Percentiles rank a stretch among this genome's conserved stretches.
phyloP scores from a whole-genome alignment of 371 early-diverging fungal genomes.

The Parasitella parasitica region DNA sequence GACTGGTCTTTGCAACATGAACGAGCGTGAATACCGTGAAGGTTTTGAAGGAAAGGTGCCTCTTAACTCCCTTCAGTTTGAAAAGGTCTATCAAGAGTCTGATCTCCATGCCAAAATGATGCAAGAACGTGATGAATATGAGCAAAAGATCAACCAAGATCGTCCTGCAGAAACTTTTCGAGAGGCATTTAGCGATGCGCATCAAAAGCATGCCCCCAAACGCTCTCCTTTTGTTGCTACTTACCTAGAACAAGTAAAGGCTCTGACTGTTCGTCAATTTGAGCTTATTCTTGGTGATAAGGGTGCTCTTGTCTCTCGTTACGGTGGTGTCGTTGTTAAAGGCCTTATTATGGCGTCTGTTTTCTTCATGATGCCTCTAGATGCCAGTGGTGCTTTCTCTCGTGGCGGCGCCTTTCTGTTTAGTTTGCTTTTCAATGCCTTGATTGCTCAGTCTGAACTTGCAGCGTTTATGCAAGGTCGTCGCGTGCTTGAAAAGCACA shows the following conservation, averaged over 20 bases:
- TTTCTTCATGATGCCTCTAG: constrained; percentile 57
- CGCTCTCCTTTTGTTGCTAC: constrained; percentile 57
- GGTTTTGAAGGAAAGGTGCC: constrained; percentile 55
- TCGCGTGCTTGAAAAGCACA: constrained; percentile 67
- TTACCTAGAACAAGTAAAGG: constrained; percentile 56
- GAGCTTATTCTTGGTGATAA: constrained; percentile 48
- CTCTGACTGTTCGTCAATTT: constrained; percentile 59
- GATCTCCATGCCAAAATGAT: constrained; percentile 27
- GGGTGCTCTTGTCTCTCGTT: constrained; percentile 53
- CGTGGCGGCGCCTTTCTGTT: constrained; percentile 73
- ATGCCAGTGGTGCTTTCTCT: constrained; percentile 59
- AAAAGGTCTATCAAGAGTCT: constrained; percentile 39
- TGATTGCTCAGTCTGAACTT: constrained; percentile 59
- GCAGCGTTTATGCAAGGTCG: constrained; percentile 61
- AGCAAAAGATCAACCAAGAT: constrained; percentile 26
- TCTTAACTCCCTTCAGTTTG: constrained; percentile 50
- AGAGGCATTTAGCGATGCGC: constrained; percentile 47
- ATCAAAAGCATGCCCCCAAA: constrained; percentile 54
- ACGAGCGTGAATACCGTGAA: constrained; percentile 58
- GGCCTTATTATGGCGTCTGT: constrained; percentile 71
- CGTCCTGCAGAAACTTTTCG: constrained; percentile 47
- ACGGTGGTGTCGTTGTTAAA: constrained; percentile 59
- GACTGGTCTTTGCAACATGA: constrained; percentile 63
- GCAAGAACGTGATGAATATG: constrained; percentile 40
- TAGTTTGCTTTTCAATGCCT: constrained; percentile 57